These are phyloP conservation scores for Chytriomyces sp. DNA, from an alignment of 192 early-diverging fungal species.

Conservation along the genomic window DNA sequence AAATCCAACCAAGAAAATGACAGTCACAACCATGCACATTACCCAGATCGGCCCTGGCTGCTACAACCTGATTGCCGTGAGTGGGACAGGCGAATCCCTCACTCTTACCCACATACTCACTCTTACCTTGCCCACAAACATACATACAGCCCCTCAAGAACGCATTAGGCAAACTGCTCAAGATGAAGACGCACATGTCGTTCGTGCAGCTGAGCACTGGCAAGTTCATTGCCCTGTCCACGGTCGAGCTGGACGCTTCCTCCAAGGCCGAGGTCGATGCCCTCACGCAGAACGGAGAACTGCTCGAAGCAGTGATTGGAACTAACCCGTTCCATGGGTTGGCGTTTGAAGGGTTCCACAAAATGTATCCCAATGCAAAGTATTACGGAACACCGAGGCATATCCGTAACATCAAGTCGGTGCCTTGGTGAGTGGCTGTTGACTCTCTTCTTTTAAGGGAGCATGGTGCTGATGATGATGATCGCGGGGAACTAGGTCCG, in stretches of 20 bases:
- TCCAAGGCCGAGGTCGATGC: slow-evolving; percentile 36
- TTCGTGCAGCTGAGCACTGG: slow-evolving; percentile 22
- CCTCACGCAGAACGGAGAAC: slow-evolving; percentile 32
- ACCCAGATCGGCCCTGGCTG: not conserved
- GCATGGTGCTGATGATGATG: not conserved
- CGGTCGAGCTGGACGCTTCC: slow-evolving; percentile 25
- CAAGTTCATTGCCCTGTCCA: slow-evolving; percentile 28
- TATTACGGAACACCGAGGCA: slow-evolving; percentile 40
- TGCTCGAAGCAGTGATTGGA: slow-evolving; percentile 38
- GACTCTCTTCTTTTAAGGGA: too few species aligned
- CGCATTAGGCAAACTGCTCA: not conserved
- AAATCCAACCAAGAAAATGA: too few species aligned
- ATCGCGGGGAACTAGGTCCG: slow-evolving; percentile 6
- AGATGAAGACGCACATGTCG: slow-evolving; percentile 35
- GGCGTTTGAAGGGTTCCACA: slow-evolving; percentile 26
- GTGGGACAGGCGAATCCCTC: not conserved
- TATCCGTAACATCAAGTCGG: slow-evolving; percentile 7
- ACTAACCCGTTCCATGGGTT: slow-evolving; percentile 39
- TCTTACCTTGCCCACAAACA: too few species aligned
- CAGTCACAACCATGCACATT: not conserved
- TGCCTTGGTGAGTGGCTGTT: slow-evolving; percentile 17
- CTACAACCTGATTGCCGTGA: slow-evolving; percentile 3
- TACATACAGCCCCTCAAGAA: too few species aligned
- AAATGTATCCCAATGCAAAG: slow-evolving; percentile 26
- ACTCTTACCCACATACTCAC: not conserved